Evolutionary conservation across 176 grass and related monocot genomes (phyloP), one percentile per base, ranked within the genome.

Genomic region (Cocos nucifera): DNA sequence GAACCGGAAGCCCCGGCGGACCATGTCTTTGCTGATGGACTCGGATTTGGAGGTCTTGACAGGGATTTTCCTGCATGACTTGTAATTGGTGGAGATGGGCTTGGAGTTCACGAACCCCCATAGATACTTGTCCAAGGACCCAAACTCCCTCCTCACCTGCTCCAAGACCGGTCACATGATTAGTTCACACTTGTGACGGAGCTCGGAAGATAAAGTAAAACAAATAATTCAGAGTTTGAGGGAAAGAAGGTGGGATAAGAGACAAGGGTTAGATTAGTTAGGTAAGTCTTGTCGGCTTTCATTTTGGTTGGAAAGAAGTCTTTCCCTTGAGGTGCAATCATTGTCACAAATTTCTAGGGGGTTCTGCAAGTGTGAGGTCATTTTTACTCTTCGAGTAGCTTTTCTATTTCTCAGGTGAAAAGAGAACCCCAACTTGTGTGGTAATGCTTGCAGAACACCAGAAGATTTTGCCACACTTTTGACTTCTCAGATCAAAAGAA

Each of bases 31-130:
- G 92, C 92, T 97, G 76, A 97, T 91, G 44, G 66, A 77, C 80
- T 97, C 93, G 28, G 93, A 97, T 70, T 97, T 97, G 66, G 93
- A 97, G 57, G 87, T 91, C 81, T 97, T 97, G 52, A 85, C 87
- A 0, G 93, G 93, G 61, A 97, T 97, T 75, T 97, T 97, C 72
- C 87, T 75, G 77, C 84, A 81, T 69, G 76, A 83, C 64, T 77
- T 97, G 84, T 97, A 91, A 14, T 78, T 69, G 20, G 93, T 78
- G 17, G 78, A 82, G 44, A 97, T 78, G 8, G 93, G 59, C 52
- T 88, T 97, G 66, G 80, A 65, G 84, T 91, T 91, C 53, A 97
- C 81, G 77, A 97, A 97, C 22, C 72, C 75, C 93, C 93, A 97
- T 48, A 91, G 65, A 69, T 97, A 97, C 51, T 76, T 88, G 73